A percentile compares a stretch with the other conserved stretches of the same genome.
Conservation (phyloP, 495 filamentous ascomycete genomes). For the Neurospora sp. region DNA sequence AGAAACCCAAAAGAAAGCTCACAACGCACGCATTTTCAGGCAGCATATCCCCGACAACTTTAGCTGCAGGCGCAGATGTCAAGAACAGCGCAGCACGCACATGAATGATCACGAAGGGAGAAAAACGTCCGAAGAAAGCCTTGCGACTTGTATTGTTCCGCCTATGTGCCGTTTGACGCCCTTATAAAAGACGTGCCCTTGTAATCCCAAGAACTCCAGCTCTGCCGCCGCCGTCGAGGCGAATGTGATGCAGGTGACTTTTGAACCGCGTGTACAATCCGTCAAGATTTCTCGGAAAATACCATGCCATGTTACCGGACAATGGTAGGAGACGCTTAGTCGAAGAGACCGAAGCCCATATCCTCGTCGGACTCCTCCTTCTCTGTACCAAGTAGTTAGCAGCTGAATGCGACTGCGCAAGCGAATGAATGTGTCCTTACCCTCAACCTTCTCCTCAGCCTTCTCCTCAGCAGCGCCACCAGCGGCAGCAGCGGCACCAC, state of each 20-base stretch:
- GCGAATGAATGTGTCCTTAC: conserved; percentile 26
- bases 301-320: conserved; percentile 6
- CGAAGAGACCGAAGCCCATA: conserved; percentile 99
- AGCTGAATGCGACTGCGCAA: neutral
- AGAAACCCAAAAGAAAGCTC: neutral
- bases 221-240: conserved; percentile 4
- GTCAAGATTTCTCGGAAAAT: conserved; percentile 15
- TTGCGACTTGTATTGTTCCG: conserved; percentile 15
- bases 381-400: conserved; percentile 32
- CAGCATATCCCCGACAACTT: neutral
- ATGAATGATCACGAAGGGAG: neutral
- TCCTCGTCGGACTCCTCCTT: conserved; percentile 96
- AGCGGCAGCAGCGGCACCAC: conserved; percentile 52
- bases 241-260: conserved; percentile 3
- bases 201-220: conserved; percentile 11
- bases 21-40: neutral
- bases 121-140: conserved; percentile 16
- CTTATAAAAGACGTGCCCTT: conserved; percentile 3
- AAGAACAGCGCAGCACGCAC: neutral
- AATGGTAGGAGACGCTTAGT: conserved; percentile 46
- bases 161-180: conserved; percentile 9
- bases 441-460: conserved; percentile 67
- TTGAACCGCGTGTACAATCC: conserved; percentile 9
- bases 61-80: neutral
- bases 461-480: conserved; percentile 60